Evolutionary conservation across 805 yeast genomes (phyloP).

Genomic region (Torulaspora franciscae): DNA sequence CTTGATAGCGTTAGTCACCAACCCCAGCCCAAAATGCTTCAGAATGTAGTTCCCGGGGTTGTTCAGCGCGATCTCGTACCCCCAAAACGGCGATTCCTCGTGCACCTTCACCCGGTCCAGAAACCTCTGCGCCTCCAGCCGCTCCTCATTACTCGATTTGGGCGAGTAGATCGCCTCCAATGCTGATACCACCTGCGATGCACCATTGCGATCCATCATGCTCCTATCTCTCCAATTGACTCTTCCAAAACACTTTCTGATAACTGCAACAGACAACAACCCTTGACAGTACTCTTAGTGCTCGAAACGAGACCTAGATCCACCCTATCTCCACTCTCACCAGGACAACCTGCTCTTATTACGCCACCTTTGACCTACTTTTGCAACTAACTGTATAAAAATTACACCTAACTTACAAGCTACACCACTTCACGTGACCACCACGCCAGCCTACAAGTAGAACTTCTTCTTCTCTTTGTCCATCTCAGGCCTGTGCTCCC

Average conservation of each 20-base stretch:
- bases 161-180: conserved; percentile 69
- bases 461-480: conserved; percentile 93
- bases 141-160: conserved; percentile 51
- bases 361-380: conserved; percentile 13
- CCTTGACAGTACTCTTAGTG: background rate
- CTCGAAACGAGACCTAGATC: background rate
- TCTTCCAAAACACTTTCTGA: background rate
- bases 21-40: conserved; percentile 83
- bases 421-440: background rate
- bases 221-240: conserved; percentile 3
- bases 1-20: conserved; percentile 68
- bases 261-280: background rate
- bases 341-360: background rate
- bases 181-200: conserved; percentile 71
- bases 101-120: conserved; percentile 70
- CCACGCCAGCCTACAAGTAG: conserved; percentile 46
- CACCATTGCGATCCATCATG: conserved; percentile 62
- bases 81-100: conserved; percentile 88
- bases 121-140: conserved; percentile 57
- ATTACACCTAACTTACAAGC: conserved; percentile 11
- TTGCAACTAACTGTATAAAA: background rate
- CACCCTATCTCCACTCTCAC: background rate
- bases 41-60: conserved; percentile 61
- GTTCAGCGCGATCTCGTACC: conserved; percentile 72
- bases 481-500: conserved; percentile 97